Evolutionary conservation across 2,329 filamentous ascomycete genomes (phyloP).

Genomic region (Pseudogymnoascus sp.): DNA sequence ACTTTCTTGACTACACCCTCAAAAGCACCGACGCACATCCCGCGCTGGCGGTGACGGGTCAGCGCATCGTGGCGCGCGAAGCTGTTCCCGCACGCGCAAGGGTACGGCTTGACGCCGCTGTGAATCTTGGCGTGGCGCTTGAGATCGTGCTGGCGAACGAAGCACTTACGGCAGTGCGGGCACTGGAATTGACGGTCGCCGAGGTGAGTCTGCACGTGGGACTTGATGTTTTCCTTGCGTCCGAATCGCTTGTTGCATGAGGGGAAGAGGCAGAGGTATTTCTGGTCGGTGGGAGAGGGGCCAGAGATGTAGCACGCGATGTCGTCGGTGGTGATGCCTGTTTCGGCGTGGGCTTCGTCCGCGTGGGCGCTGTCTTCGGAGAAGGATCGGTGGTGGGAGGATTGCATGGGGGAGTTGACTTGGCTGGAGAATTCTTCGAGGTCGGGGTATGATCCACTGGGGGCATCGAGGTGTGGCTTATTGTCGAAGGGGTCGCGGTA

Average conservation of each 20-base stretch:
- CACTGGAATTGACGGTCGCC: slow-evolving; percentile 94
- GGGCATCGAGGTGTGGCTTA: slow-evolving; percentile 33
- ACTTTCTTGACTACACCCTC: slow-evolving; percentile 65
- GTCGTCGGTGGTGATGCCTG: slow-evolving; percentile 80
- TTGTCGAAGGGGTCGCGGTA: slow-evolving; percentile 37
- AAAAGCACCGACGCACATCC: slow-evolving; percentile 93
- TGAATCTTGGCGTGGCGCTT: slow-evolving; percentile 98
- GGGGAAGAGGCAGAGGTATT: slow-evolving; percentile 69
- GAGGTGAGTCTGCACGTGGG: slow-evolving; percentile 94
- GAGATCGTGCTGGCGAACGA: slow-evolving; percentile 92
- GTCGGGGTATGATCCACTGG: slow-evolving; percentile 14
- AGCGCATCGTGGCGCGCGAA: slow-evolving; percentile 94
- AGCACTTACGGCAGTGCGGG: slow-evolving; percentile 87
- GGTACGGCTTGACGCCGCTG: slow-evolving; percentile 89
- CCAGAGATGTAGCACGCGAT: slow-evolving; percentile 67
- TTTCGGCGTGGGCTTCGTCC: slow-evolving; percentile 61
- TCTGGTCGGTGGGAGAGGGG: slow-evolving; percentile 63
- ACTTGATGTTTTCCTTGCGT: slow-evolving; percentile 98
- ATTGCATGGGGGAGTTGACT: slow-evolving; percentile 15
- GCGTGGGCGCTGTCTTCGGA: slow-evolving; percentile 53
- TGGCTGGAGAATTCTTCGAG: slow-evolving; percentile 14
- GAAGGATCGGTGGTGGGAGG: slow-evolving; percentile 45
- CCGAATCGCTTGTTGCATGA: slow-evolving; percentile 85
- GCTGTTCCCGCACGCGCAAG: slow-evolving; percentile 86
- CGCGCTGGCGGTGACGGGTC: slow-evolving; percentile 86